phyloP scores from a whole-genome alignment of 2,329 filamentous ascomycete genomes.

The Cladophialophora immunda region DNA sequence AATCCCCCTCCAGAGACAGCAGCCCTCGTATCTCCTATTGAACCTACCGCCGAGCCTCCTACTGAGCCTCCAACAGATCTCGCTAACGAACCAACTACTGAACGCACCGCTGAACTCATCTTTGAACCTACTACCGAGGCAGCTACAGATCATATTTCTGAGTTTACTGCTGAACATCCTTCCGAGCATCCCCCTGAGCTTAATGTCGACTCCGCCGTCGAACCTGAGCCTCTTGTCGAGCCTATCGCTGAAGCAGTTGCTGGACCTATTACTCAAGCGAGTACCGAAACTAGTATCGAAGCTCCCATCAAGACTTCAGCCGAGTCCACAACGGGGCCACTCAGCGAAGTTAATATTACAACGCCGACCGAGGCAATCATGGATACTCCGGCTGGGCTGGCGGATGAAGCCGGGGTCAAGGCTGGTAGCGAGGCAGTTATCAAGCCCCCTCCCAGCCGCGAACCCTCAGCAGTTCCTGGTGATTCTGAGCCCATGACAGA shows the following conservation, averaged over 20 bases:
- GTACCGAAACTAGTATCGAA: not conserved
- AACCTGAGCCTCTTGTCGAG: not conserved
- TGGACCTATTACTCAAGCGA: not conserved
- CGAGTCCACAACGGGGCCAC: not conserved
- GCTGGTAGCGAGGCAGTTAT: not conserved
- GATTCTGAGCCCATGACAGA: slow-evolving; percentile 1
- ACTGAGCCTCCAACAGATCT: not conserved
- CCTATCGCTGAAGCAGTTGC: not conserved
- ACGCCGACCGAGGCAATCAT: not conserved
- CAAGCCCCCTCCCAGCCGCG: slow-evolving; percentile 15
- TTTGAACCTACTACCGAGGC: not conserved
- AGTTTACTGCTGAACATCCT: not conserved
- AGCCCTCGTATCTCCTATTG: not conserved
- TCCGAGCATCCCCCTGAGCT: not conserved
- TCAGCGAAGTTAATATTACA: not conserved
- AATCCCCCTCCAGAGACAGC: not conserved
- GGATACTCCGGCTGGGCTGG: not conserved
- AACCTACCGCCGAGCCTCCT: not conserved
- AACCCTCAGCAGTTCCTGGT: not conserved
- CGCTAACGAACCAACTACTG: not conserved
- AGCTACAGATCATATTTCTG: not conserved
- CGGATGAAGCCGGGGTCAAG: not conserved
- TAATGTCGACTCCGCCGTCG: not conserved
- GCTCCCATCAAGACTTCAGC: not conserved
- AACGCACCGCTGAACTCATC: not conserved